A percentile compares a stretch with the other conserved stretches of the same genome.
These are phyloP conservation scores for Puccinellia tenuiflora DNA, from an alignment of 176 grass and related monocot genomes.

Conservation along the genomic window DNA sequence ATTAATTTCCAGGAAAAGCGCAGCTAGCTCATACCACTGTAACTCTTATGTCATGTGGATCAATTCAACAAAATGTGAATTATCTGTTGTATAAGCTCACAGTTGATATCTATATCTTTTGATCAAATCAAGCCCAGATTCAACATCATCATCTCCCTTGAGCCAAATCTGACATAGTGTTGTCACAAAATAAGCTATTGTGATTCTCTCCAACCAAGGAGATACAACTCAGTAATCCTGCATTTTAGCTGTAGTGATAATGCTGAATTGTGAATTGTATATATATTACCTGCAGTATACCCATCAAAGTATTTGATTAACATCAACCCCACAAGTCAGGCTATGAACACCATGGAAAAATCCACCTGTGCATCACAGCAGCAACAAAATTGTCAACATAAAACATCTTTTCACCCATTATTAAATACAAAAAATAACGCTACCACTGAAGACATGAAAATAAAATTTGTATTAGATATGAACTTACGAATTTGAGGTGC, in stretches of 20 bases:
- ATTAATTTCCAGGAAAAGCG: not conserved
- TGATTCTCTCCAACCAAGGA: constrained; percentile 73
- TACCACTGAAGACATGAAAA: too few relatives aligned
- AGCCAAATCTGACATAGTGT: constrained; percentile 93
- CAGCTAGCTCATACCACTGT: too few relatives aligned
- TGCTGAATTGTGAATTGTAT: not conserved
- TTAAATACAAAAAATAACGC: too few relatives aligned
- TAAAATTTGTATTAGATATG: too few relatives aligned
- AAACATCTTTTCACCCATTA: too few relatives aligned
- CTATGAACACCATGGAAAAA: constrained; percentile 84
- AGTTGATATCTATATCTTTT: constrained; percentile 59
- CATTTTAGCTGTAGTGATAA: not conserved
- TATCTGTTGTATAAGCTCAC: constrained; percentile 32
- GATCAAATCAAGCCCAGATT: constrained; percentile 47
- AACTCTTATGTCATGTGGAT: not conserved
- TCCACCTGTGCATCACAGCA: constrained; percentile 48
- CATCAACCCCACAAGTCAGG: constrained; percentile 71
- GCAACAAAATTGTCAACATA: too few relatives aligned
- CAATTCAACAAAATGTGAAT: not conserved
- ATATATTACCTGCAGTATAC: constrained; percentile 71
- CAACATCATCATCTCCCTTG: constrained; percentile 36
- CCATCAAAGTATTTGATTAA: constrained; percentile 62
- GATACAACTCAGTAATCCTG: not conserved
- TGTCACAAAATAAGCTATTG: constrained; percentile 69
- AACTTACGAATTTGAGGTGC: too few relatives aligned